Conservation (phyloP, 148 eudicot genomes). For the Gaultheria prostrata region DNA sequence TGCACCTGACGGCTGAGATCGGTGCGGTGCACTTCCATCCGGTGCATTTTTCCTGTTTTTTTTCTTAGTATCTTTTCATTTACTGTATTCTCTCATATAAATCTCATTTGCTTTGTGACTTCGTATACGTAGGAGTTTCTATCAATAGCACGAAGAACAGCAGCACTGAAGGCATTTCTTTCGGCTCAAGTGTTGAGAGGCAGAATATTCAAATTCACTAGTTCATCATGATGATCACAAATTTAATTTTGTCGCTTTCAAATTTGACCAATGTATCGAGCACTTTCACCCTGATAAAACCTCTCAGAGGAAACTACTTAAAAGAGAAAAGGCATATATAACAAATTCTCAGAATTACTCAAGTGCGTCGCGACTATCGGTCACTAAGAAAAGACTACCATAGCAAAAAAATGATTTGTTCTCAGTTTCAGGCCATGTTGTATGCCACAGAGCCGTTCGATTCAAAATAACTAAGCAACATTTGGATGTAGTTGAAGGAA, state of each 20-base stretch:
- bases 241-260: not conserved
- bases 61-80: too few species aligned
- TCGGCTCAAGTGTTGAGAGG: conserved; percentile 11
- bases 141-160: conserved; percentile 6
- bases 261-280: conserved; percentile 11
- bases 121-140: not conserved
- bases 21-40: too few species aligned
- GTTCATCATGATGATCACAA: not conserved
- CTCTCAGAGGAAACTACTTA: not conserved
- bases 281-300: not conserved
- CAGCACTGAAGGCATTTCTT: conserved; percentile 6
- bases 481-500: not conserved
- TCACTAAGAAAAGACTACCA: not conserved
- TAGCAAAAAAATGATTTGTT: not conserved
- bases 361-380: not conserved
- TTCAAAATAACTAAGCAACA: not conserved
- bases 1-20: too few species aligned
- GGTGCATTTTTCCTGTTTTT: too few species aligned
- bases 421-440: not conserved
- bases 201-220: not conserved
- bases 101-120: not conserved
- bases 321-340: not conserved
- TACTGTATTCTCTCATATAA: too few species aligned
- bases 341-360: not conserved
- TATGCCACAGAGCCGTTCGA: not conserved